Evolutionary conservation across 2,329 filamentous ascomycete genomes (phyloP), one percentile per base, ranked within the genome.

Genomic region (Cyclaneusma minus): DNA sequence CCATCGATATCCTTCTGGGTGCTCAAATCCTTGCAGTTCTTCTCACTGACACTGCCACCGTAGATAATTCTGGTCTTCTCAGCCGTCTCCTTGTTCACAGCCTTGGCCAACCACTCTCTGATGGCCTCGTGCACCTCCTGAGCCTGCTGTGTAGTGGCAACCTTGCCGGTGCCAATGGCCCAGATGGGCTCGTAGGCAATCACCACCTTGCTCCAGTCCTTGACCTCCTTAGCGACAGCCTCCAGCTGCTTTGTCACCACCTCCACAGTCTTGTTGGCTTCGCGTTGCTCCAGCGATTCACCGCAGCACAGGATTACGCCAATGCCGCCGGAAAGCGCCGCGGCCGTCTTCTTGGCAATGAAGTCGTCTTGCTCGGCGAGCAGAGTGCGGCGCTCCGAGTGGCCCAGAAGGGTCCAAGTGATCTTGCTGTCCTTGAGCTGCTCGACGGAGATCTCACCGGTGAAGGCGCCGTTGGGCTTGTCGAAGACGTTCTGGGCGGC

Each of bases 181-280:
- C 89, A 98, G 65, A 98, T 91, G 48, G 89, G 89, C 70, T 98
- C 89, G 60, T 98, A 98, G 48, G 89, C 89, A 47, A 98, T 69
- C 52, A 98, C 89, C 39, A 98, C 70, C 64, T 89, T 89, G 48
- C 64, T 69, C 89, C 89, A 98, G 62, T 93, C 81, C 45, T 70
- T 61, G 49, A 82, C 61, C 62, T 78, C 64, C 53, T 84, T 75
- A 30, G 70, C 69, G 38, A 87, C 81, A 39, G 84, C 84, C 37
- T 72, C 68, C 44, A 98, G 70, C 66, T 98, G 89, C 40, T 59
- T 61, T 43, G 79, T 89, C 46, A 91, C 79, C 36, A 89, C 77
- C 26, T 81, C 71, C 48, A 91, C 77, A 38, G 87, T 95, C 64
- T 81, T 75, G 53, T 68, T 66, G 36, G 68, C 66, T 64, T 94